Percentiles rank a stretch among this genome's conserved stretches.
These are phyloP conservation scores for Starmerella asiatica DNA, from an alignment of 805 yeast genomes.

Conservation along the genomic window DNA sequence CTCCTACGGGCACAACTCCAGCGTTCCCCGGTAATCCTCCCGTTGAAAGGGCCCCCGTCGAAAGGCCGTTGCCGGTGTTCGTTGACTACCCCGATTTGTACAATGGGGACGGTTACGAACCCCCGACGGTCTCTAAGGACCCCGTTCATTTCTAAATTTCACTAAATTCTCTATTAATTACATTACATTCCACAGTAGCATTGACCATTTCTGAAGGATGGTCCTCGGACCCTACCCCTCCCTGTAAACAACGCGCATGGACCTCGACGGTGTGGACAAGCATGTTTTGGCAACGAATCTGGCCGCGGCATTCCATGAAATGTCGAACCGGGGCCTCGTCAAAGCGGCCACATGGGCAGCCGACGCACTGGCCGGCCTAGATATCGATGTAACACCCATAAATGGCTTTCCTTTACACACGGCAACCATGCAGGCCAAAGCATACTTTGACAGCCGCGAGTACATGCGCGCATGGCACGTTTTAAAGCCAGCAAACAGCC, in stretches of 20 bases:
- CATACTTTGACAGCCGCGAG: conserved; percentile 72
- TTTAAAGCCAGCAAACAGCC: conserved; percentile 37
- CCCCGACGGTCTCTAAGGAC: neutral
- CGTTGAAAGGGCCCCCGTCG: no score
- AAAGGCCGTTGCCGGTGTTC: no score
- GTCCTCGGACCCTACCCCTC: no score
- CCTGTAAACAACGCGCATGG: no score
- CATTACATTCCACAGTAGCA: no score
- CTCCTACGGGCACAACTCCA: no score
- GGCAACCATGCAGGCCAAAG: conserved; percentile 48
- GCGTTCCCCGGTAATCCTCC: no score
- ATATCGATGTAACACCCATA: conserved; percentile 15
- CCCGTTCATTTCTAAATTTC: neutral
- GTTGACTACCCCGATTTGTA: conserved; percentile 1
- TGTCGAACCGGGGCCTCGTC: conserved; percentile 46
- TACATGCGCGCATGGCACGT: conserved; percentile 61
- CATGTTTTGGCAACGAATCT: no score
- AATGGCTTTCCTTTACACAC: conserved; percentile 25
- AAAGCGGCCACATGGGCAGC: conserved; percentile 63
- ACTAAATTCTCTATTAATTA: neutral
- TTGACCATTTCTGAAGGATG: no score
- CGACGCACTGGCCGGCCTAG: conserved; percentile 61
- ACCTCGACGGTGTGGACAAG: no score
- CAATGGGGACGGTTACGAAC: neutral
- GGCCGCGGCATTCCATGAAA: conserved; percentile 29